Evolutionary conservation across 2,329 filamentous ascomycete species (phyloP).

Genomic region (Colletotrichum musicola): DNA sequence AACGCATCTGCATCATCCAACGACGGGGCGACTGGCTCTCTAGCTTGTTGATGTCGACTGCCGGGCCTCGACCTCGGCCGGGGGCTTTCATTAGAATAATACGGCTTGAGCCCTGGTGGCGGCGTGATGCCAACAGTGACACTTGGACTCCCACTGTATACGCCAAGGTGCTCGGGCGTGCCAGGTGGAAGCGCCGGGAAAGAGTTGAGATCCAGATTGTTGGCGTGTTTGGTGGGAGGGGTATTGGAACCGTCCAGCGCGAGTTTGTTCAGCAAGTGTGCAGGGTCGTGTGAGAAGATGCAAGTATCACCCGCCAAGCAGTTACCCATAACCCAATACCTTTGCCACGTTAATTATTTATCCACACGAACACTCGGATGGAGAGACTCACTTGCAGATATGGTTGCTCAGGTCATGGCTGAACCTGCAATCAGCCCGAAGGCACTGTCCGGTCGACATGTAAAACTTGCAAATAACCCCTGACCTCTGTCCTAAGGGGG

Average conservation of each 20-base stretch:
- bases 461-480: slow-evolving; percentile 98
- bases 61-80: slow-evolving; percentile 85
- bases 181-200: slow-evolving; percentile 82
- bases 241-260: slow-evolving; percentile 77
- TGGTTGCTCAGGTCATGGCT: slow-evolving; percentile 96
- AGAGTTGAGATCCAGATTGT: slow-evolving; percentile 83
- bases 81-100: slow-evolving; percentile 71
- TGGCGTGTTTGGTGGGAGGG: slow-evolving; percentile 73
- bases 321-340: slow-evolving; percentile 96
- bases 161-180: slow-evolving; percentile 69
- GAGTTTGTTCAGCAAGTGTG: slow-evolving; percentile 85
- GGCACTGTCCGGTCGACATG: slow-evolving; percentile 93
- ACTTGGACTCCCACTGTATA: slow-evolving; percentile 66
- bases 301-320: slow-evolving; percentile 94
- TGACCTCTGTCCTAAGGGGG: slow-evolving; percentile 82
- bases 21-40: slow-evolving; percentile 76
- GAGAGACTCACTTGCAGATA: slow-evolving; percentile 88
- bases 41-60: slow-evolving; percentile 80
- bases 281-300: slow-evolving; percentile 96
- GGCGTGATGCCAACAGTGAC: slow-evolving; percentile 69
- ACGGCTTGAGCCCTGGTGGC: slow-evolving; percentile 78
- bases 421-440: slow-evolving; percentile 95
- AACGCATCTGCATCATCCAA: slow-evolving; percentile 97
- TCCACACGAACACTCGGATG: neutral
- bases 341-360: slow-evolving; percentile 49